Conservation (phyloP, 148 eudicot genomes). For the Suaeda aralocaspica region DNA sequence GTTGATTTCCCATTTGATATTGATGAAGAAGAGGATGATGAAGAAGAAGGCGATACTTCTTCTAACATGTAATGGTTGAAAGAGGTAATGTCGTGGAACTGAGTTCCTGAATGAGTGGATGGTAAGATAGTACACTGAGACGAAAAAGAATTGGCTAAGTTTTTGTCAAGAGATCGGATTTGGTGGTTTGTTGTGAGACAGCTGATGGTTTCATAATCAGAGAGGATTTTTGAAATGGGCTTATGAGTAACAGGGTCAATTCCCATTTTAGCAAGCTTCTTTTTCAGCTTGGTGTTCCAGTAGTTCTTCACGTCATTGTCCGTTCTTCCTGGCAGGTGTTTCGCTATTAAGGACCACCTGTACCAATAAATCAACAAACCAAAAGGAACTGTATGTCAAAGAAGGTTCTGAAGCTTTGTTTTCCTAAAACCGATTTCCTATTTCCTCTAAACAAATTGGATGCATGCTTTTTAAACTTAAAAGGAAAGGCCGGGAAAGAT, state of each 20-base stretch:
- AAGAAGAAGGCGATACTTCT: constrained; percentile 40
- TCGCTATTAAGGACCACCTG: constrained; percentile 92
- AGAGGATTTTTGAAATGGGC: constrained; percentile 63
- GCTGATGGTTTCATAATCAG: constrained; percentile 63
- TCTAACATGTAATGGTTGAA: constrained; percentile 24
- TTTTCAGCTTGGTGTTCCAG: constrained; percentile 93
- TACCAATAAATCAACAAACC: constrained; percentile 14
- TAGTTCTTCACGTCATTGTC: constrained; percentile 91
- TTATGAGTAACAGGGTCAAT: constrained; percentile 90
- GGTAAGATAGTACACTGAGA: constrained; percentile 19
- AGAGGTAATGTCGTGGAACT: constrained; percentile 22
- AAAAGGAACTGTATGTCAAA: not conserved
- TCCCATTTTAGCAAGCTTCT: constrained; percentile 74
- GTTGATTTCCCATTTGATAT: constrained; percentile 24
- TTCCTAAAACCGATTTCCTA: not conserved
- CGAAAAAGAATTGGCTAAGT: constrained; percentile 14
- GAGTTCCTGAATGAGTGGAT: constrained; percentile 19
- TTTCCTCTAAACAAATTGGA: not conserved
- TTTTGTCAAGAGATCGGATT: constrained; percentile 19
- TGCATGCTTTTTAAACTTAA: not conserved
- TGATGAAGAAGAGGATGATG: constrained; percentile 43
- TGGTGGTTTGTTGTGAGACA: constrained; percentile 30
- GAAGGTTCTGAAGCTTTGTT: not conserved
- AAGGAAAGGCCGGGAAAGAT: not conserved
- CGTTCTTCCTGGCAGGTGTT: constrained; percentile 78